Evolutionary conservation across 805 yeast species (phyloP).

Genomic region (Priceomyces haplophilus): DNA sequence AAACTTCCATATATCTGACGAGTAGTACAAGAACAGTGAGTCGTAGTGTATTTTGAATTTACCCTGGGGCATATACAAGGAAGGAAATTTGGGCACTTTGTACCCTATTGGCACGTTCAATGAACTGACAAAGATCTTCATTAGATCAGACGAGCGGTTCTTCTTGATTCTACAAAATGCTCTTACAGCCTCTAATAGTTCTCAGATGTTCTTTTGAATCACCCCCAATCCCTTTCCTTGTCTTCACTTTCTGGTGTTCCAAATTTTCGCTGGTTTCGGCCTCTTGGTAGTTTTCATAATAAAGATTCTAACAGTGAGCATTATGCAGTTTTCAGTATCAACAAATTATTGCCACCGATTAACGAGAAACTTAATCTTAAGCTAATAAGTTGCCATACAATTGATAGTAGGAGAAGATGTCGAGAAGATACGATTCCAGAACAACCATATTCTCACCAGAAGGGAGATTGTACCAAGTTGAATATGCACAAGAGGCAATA

Average conservation of each 20-base stretch:
- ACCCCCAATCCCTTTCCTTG: background rate
- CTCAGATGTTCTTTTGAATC: too few relatives aligned
- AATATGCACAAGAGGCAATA: slow-evolving; percentile 91
- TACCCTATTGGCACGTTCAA: slow-evolving; percentile 77
- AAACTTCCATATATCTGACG: slow-evolving; percentile 75
- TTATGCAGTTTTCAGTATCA: slow-evolving; percentile 9
- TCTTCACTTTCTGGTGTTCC: background rate
- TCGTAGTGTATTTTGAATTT: slow-evolving; percentile 34
- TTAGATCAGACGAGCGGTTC: slow-evolving; percentile 1
- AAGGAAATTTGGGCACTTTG: slow-evolving; percentile 74
- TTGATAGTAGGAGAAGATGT: slow-evolving; percentile 38
- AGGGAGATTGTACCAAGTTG: slow-evolving; percentile 95
- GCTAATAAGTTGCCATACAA: background rate
- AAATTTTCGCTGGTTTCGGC: background rate
- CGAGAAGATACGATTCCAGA: slow-evolving; percentile 98
- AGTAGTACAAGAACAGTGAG: slow-evolving; percentile 61
- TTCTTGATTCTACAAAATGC: background rate
- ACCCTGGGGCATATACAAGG: slow-evolving; percentile 69
- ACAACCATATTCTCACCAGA: slow-evolving; percentile 99
- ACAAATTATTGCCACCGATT: slow-evolving; percentile 11
- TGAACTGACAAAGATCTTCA: slow-evolving; percentile 31
- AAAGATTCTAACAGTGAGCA: background rate
- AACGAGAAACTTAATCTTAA: slow-evolving; percentile 1
- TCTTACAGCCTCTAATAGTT: background rate
- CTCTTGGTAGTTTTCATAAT: background rate